Evolutionary conservation across 75 land plant species (phyloP), one percentile per base, ranked within the genome.

Genomic region (Sequoia sempervirens): DNA sequence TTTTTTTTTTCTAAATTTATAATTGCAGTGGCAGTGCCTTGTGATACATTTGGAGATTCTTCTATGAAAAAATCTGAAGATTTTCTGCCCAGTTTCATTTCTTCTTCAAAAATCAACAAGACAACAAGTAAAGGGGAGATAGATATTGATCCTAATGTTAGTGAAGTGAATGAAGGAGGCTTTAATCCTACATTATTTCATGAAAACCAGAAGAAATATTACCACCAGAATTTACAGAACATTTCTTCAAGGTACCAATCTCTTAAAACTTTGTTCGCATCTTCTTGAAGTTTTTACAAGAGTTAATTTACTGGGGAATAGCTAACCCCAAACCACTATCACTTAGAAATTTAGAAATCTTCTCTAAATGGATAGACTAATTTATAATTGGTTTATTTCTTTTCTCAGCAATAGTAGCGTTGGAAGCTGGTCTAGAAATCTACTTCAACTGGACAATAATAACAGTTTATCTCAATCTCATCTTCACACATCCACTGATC

Each of bases 381-480:
- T 45, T 45, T 45, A 64, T n/a, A n/a, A 66, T 66, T n/a, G 30
- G n/a, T 28, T n/a, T n/a, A 5, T 6, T n/a, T 5, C 11, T 28
- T 66, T 66, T 66, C 70, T 66, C 30, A n/a, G 32, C 20, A 28
- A 66, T 66, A 66, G 8, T 66, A n/a, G n/a, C n/a, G n/a, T n/a
- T 15, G 75, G 40, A 74, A 74, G 32, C 37, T 74, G 41, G 79
- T 40, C 47, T 9, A 75, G 79, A 41, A 75, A 75, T 40, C 79
- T 38, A 4, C 76, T 37, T 38, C 78, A 75, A 40, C 43, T 75
- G 43, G 70, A 66, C 0, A 66, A 20, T 2, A 75, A 2, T 8
- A 40, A n/a, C n/a, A n/a, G 79, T 37, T 75, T 40, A 75, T 75
- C n/a, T 75, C 79, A 17, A 75, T 41, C 79, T 23, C 38, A 37